Evolutionary conservation across 352 stramenopile species (phyloP).

Genomic region (Globisporangium canariense): DNA sequence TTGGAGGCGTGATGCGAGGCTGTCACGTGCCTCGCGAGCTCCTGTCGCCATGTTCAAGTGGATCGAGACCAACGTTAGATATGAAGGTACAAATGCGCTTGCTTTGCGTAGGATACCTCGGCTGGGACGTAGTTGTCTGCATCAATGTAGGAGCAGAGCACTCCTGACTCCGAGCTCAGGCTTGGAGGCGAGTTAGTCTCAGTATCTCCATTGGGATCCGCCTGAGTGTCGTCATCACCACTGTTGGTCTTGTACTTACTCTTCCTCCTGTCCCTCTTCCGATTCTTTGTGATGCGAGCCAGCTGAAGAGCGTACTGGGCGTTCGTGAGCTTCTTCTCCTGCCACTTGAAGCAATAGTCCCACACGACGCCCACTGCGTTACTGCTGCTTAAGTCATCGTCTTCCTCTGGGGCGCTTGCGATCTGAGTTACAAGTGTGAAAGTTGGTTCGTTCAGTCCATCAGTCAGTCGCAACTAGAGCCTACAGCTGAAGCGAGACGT

Average conservation of each 20-base stretch:
- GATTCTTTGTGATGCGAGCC: neutral
- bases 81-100: neutral
- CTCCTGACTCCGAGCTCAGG: neutral
- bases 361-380: slow-evolving; percentile 33
- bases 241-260: slow-evolving; percentile 17
- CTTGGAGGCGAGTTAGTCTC: slow-evolving; percentile 3
- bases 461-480: neutral
- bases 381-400: neutral
- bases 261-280: neutral
- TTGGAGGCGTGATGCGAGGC: neutral
- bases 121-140: slow-evolving; percentile 44
- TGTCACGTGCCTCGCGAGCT: slow-evolving; percentile 1
- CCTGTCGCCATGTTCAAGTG: slow-evolving; percentile 1
- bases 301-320: slow-evolving; percentile 4
- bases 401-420: neutral
- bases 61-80: neutral
- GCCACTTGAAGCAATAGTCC: slow-evolving; percentile 52
- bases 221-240: slow-evolving; percentile 10
- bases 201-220: slow-evolving; percentile 9
- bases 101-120: slow-evolving; percentile 18
- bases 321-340: slow-evolving; percentile 37
- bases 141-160: slow-evolving; percentile 38
- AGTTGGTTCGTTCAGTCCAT: neutral
- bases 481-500: neutral
- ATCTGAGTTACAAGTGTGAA: slow-evolving; percentile 5